Percentiles rank a stretch among this genome's conserved stretches.
Conservation (phyloP, 257 asterid species). For the Scutellaria barbata region DNA sequence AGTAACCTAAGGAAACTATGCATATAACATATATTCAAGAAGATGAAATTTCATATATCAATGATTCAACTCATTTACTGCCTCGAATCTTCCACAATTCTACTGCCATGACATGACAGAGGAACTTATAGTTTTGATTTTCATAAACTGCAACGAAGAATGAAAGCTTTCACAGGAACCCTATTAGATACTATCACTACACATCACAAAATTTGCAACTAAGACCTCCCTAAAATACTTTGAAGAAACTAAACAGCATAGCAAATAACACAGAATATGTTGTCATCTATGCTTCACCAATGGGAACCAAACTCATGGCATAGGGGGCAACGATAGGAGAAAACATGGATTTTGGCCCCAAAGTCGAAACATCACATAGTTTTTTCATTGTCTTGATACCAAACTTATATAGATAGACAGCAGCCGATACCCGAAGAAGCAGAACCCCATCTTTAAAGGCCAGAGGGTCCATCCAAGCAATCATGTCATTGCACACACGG, state of each 20-base stretch:
- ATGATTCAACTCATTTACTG: too few relatives aligned
- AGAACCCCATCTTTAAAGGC: conserved; percentile 57
- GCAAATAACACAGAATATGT: neutral
- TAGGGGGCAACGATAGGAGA: conserved; percentile 64
- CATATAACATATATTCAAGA: too few relatives aligned
- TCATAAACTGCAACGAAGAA: neutral
- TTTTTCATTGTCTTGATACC: conserved; percentile 51
- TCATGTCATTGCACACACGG: neutral
- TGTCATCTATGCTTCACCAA: conserved; percentile 31
- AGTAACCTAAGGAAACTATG: too few relatives aligned
- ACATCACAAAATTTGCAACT: conserved; percentile 2
- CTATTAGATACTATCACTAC: conserved; percentile 4
- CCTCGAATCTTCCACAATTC: too few relatives aligned
- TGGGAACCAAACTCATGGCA: conserved; percentile 64
- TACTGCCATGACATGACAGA: too few relatives aligned
- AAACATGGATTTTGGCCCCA: conserved; percentile 52
- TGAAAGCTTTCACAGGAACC: neutral
- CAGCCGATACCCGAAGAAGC: conserved; percentile 48
- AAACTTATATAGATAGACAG: conserved; percentile 44
- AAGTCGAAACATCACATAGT: conserved; percentile 42
- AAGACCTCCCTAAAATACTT: neutral
- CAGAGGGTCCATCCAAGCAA: conserved; percentile 53
- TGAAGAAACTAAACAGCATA: neutral
- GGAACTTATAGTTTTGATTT: too few relatives aligned
- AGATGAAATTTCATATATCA: too few relatives aligned